These are phyloP conservation scores for Leccinum truebloodii DNA, from an alignment of 768 basidiomycete genomes.

Conservation along the genomic window DNA sequence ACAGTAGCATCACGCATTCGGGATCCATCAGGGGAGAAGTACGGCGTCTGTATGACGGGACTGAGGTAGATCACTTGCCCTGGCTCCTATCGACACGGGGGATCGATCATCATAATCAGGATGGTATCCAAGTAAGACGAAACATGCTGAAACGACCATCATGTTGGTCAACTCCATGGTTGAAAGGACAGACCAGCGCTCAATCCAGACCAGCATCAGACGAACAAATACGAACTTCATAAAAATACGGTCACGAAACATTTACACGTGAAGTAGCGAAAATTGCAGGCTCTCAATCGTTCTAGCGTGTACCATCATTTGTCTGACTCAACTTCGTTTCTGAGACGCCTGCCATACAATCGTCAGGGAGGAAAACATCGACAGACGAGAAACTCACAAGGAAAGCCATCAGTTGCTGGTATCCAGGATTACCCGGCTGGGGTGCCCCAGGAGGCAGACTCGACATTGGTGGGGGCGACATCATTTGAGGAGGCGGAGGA, in stretches of 20 bases:
- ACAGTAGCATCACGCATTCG: too few species aligned
- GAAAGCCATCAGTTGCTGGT: conserved; percentile 71
- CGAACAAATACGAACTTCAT: conserved; percentile 26
- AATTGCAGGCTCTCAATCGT: not conserved
- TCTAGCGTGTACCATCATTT: not conserved
- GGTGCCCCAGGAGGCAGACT: conserved; percentile 41
- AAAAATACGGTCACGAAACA: conserved; percentile 26
- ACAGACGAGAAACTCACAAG: conserved; percentile 45
- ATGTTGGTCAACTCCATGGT: not conserved
- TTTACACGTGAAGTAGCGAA: conserved; percentile 13
- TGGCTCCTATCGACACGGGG: not conserved
- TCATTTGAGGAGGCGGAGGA: conserved; percentile 43
- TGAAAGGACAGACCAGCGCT: not conserved
- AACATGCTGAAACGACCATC: not conserved
- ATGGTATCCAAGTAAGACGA: not conserved
- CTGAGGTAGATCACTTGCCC: not conserved
- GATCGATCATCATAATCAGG: not conserved
- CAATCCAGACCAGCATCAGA: not conserved
- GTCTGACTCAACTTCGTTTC: conserved; percentile 24
- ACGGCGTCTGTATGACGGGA: conserved; percentile 3
- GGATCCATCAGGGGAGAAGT: too few species aligned
- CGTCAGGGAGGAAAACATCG: not conserved
- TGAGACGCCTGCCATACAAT: conserved; percentile 24
- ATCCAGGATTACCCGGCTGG: conserved; percentile 45
- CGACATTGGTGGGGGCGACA: conserved; percentile 46